Percentiles rank a stretch among this genome's conserved stretches.
These are phyloP conservation scores for Phytophthora podocarpi DNA, from an alignment of 352 stramenopile species.

Conservation along the genomic window DNA sequence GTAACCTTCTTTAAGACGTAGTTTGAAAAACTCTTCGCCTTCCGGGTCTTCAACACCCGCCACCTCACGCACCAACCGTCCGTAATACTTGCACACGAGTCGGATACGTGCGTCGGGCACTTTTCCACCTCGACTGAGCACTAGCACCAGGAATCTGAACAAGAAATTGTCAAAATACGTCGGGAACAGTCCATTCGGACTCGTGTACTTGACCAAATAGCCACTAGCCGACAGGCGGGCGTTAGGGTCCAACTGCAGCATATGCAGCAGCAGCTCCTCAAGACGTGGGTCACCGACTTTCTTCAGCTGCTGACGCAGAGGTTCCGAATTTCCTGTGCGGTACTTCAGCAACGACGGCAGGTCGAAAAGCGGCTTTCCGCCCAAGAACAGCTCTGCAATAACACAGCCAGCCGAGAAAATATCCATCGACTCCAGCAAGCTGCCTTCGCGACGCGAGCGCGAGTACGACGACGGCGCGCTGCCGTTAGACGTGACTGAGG, in stretches of 20 bases:
- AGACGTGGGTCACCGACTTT: constrained; percentile 93
- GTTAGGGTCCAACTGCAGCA: constrained; percentile 93
- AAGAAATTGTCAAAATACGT: constrained; percentile 90
- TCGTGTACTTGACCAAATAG: constrained; percentile 91
- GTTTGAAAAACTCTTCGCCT: constrained; percentile 90
- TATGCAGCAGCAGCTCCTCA: constrained; percentile 92
- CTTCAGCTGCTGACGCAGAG: constrained; percentile 83
- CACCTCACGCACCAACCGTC: constrained; percentile 88
- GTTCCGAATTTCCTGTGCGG: constrained; percentile 73
- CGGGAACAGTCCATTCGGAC: constrained; percentile 66
- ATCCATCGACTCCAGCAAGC: constrained; percentile 93
- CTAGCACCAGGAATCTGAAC: constrained; percentile 88
- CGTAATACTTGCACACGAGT: constrained; percentile 94
- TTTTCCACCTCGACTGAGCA: constrained; percentile 80
- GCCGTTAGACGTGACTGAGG: constrained; percentile 25
- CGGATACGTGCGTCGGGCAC: constrained; percentile 93
- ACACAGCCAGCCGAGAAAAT: constrained; percentile 98
- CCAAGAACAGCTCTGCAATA: constrained; percentile 96
- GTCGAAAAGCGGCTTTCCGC: constrained; percentile 95
- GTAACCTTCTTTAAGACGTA: constrained; percentile 84
- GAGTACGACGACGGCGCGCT: constrained; percentile 43
- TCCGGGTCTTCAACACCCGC: constrained; percentile 91
- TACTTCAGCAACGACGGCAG: constrained; percentile 92
- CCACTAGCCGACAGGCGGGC: constrained; percentile 85
- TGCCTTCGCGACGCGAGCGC: constrained; percentile 59